These are phyloP conservation scores for Ascochyta fabae DNA, from an alignment of 2,329 filamentous ascomycete species.

Conservation along the genomic window DNA sequence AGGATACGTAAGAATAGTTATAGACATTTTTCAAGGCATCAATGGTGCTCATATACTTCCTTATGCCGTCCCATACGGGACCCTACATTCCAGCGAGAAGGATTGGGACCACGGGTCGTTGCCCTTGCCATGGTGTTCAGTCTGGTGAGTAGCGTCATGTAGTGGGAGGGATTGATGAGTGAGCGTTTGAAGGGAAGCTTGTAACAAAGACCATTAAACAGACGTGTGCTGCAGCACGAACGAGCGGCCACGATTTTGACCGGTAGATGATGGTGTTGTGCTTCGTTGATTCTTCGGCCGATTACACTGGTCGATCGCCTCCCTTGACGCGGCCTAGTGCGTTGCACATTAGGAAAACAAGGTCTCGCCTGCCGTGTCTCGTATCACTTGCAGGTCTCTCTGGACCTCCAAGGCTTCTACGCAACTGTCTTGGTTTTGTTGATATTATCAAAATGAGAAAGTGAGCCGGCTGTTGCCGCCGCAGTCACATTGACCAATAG, in stretches of 20 bases:
- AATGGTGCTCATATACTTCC: constrained; percentile 1
- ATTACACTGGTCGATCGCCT: not conserved
- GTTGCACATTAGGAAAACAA: not conserved
- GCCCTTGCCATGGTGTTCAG: constrained; percentile 9
- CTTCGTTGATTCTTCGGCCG: not conserved
- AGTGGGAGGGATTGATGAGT: not conserved
- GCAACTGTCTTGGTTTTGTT: not conserved
- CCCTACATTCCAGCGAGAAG: constrained; percentile 8
- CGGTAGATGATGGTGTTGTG: not conserved
- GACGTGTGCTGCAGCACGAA: not conserved
- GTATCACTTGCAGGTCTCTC: no score
- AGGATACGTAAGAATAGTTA: not conserved
- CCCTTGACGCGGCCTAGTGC: not conserved
- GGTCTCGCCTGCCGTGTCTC: no score
- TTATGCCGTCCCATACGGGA: not conserved
- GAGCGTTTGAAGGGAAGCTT: not conserved
- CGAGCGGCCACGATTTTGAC: not conserved
- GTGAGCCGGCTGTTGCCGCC: no score
- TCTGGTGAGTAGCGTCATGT: not conserved
- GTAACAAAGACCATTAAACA: not conserved
- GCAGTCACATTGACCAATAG: no score
- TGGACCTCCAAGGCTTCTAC: no score
- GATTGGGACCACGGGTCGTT: constrained; percentile 4
- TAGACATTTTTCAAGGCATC: not conserved
- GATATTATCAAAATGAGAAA: no score